These are phyloP conservation scores for Suillus luteus DNA, from an alignment of 768 basidiomycete genomes.

Conservation along the genomic window DNA sequence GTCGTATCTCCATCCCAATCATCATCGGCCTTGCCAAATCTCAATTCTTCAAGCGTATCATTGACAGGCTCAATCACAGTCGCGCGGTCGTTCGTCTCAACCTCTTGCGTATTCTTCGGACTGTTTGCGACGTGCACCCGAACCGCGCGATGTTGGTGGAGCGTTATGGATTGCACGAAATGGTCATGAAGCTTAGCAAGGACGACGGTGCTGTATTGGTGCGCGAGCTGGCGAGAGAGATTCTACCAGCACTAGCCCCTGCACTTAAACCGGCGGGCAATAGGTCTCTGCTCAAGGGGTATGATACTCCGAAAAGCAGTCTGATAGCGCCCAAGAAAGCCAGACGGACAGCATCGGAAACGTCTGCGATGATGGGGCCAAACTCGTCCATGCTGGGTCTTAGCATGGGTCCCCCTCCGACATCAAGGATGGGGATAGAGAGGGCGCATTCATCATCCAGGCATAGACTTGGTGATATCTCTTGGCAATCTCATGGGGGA, in stretches of 20 bases:
- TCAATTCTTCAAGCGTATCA: slow-evolving; percentile 83
- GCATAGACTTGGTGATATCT: slow-evolving; percentile 62
- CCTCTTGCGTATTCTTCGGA: slow-evolving; percentile 79
- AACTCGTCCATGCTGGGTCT: slow-evolving; percentile 23
- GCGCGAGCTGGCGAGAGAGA: slow-evolving; percentile 84
- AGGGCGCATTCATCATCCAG: slow-evolving; percentile 43
- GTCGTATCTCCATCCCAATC: slow-evolving; percentile 72
- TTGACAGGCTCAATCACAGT: slow-evolving; percentile 74
- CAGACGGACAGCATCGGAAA: slow-evolving; percentile 73
- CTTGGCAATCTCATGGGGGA: slow-evolving; percentile 46
- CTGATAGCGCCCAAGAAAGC: slow-evolving; percentile 63
- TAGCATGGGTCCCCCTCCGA: slow-evolving; percentile 12
- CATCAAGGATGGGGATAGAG: slow-evolving; percentile 36
- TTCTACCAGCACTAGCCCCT: slow-evolving; percentile 74
- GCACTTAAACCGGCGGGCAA: slow-evolving; percentile 57
- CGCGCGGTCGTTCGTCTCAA: slow-evolving; percentile 90
- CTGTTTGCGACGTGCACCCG: slow-evolving; percentile 88
- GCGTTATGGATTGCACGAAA: slow-evolving; percentile 75
- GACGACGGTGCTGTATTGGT: slow-evolving; percentile 92
- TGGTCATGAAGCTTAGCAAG: slow-evolving; percentile 78
- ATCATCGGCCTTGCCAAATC: slow-evolving; percentile 79
- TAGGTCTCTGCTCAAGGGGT: slow-evolving; percentile 33
- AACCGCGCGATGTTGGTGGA: slow-evolving; percentile 82
- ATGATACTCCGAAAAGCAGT: slow-evolving; percentile 40
- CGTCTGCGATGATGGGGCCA: slow-evolving; percentile 40